Evolutionary conservation across 2,329 filamentous ascomycete species (phyloP).

Genomic region (Colletotrichum chrysophilum): DNA sequence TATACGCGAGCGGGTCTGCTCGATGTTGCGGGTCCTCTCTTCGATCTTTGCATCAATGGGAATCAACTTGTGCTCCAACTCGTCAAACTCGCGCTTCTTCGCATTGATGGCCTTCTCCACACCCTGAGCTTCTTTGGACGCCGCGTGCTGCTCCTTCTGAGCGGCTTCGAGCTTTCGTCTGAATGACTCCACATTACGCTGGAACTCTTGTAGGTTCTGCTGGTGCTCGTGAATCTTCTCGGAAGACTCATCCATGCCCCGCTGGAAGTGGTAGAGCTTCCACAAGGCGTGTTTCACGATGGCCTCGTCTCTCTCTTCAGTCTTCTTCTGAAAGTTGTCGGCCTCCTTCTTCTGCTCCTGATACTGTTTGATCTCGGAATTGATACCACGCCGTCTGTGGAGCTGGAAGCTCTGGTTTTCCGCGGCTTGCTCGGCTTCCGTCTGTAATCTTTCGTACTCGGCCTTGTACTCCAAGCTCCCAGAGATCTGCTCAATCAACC

Average conservation of each 20-base stretch:
- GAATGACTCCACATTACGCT: slow-evolving; percentile 85
- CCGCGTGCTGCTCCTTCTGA: slow-evolving; percentile 80
- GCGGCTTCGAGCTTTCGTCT: slow-evolving; percentile 82
- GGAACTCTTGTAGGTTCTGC: slow-evolving; percentile 91
- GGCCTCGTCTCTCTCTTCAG: slow-evolving; percentile 87
- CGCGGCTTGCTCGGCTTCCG: slow-evolving; percentile 81
- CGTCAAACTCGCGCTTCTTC: slow-evolving; percentile 87
- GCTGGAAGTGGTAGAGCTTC: slow-evolving; percentile 96
- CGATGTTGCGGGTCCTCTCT: slow-evolving; percentile 74
- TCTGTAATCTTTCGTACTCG: slow-evolving; percentile 91
- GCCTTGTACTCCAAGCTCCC: slow-evolving; percentile 93
- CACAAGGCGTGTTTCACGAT: slow-evolving; percentile 93
- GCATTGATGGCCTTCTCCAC: slow-evolving; percentile 85
- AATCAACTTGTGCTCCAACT: slow-evolving; percentile 82
- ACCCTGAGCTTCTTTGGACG: slow-evolving; percentile 77
- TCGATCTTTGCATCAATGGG: slow-evolving; percentile 92
- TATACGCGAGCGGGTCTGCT: slow-evolving; percentile 71
- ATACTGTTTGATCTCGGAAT: slow-evolving; percentile 97
- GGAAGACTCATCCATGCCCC: slow-evolving; percentile 89
- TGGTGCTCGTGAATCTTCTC: slow-evolving; percentile 91
- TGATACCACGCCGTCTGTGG: slow-evolving; percentile 89
- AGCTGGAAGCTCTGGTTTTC: slow-evolving; percentile 91
- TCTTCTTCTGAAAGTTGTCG: slow-evolving; percentile 90
- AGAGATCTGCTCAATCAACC: slow-evolving; percentile 96
- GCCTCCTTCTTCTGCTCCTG: slow-evolving; percentile 96